phyloP scores from a whole-genome alignment of 2,329 filamentous ascomycete species.

The Microcera coccophila region DNA sequence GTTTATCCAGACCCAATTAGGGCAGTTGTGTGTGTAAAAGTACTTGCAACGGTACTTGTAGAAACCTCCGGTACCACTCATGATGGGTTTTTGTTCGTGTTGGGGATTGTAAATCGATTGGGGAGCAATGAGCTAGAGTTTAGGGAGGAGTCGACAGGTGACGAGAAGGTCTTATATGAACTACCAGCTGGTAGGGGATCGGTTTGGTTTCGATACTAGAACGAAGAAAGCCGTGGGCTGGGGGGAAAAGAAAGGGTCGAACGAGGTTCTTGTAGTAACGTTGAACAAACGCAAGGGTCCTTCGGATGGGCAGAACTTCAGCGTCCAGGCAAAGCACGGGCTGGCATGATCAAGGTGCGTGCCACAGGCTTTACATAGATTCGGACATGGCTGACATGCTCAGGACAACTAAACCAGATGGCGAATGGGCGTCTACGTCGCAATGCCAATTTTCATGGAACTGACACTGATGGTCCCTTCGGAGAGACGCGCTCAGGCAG shows the following conservation, averaged over 20 bases:
- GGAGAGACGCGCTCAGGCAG: constrained; percentile 14
- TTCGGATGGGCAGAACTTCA: constrained; percentile 22
- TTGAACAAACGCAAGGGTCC: constrained; percentile 25
- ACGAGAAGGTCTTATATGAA: constrained; percentile 23
- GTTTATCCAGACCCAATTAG: constrained; percentile 53
- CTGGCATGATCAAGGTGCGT: constrained; percentile 29
- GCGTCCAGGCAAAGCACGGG: constrained; percentile 14
- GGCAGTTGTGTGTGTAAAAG: constrained; percentile 49
- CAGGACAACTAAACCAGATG: constrained; percentile 24
- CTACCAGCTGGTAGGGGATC: constrained; percentile 22
- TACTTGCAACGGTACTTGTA: constrained; percentile 56
- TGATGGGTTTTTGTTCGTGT: constrained; percentile 17
- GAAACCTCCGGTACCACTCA: constrained; percentile 40
- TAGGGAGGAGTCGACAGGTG: constrained; percentile 10
- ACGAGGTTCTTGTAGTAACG: constrained; percentile 28
- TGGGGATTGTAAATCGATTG: constrained; percentile 8
- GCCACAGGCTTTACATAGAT: constrained; percentile 21
- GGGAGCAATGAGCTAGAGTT: constrained; percentile 10
- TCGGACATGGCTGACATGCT: constrained; percentile 25
- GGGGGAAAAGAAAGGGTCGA: constrained; percentile 22
- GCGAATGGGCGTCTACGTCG: constrained; percentile 27
- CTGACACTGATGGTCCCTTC: constrained; percentile 23
- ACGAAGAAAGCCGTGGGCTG: constrained; percentile 19
- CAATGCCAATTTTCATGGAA: constrained; percentile 28
- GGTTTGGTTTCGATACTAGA: constrained; percentile 21